Base-by-base conservation (phyloP, 2,329 filamentous ascomycete genomes). In the Phaeosphaeriaceae sp. region DNA sequence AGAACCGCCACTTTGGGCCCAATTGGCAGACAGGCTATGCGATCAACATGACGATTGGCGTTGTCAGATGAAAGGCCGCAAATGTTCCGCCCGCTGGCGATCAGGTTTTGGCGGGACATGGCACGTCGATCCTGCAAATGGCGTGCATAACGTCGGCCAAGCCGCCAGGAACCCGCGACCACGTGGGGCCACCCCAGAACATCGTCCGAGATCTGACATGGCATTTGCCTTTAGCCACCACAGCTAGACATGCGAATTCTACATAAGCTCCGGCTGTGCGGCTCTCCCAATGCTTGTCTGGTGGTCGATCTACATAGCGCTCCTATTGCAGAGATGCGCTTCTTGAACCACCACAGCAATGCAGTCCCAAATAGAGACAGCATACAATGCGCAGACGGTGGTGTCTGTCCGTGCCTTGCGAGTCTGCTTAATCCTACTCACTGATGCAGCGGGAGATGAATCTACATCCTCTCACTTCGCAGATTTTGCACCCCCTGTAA, bases 21-120 rank as follows among this genome's bases (percentile, higher is more conserved):
- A 64, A 63, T 65, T 66, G 53, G 57, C 58, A 63, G 52, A 17
- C 64, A 61, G 48, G 54, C 57, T 56, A 69, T 68, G 63, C 57
- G 62, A 50, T 67, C 65, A 67, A 57, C 67, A 76, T 72, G 72
- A 71, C 69, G 71, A 46, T 60, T 55, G 51, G 51, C 45, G 59
- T 56, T 55, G 58, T 58, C 56, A 54, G 49, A 53, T 58, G 48
- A n/a, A 46, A 42, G 45, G 50, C 55, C 46, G 61, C 50, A 36
- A 53, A 56, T 59, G 57, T 66, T 57, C 64, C 61, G 56, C 65
- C 48, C 47, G 17, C 50, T 51, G 56, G 51, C 47, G 56, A 66
- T 67, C 66, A 62, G 60, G 61, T 70, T 70, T 67, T 31, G 51
- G 31, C 31, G 31, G 31, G 31, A 36, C 31, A 13, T 11, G 31